A percentile compares a stretch with the other conserved stretches of the same genome.
phyloP scores from a whole-genome alignment of 768 basidiomycete species.

The Xerocomellus chrysenteron region DNA sequence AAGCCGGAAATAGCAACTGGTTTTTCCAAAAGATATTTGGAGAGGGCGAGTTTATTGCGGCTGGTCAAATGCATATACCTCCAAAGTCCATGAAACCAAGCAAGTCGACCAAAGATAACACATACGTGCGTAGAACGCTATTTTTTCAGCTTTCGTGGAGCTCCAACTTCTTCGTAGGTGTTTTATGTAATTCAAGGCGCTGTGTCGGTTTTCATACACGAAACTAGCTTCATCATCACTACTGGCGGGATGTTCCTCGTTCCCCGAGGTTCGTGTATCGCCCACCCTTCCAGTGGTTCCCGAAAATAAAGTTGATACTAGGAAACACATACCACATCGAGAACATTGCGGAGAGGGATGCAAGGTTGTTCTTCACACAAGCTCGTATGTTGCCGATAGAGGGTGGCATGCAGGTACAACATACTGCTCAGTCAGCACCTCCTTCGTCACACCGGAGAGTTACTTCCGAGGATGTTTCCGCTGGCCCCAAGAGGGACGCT shows the following conservation, averaged over 20 bases:
- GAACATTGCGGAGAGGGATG: constrained; percentile 80
- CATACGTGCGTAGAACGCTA: constrained; percentile 61
- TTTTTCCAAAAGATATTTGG: constrained; percentile 89
- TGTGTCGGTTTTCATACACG: constrained; percentile 81
- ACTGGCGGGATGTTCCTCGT: constrained; percentile 88
- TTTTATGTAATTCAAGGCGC: constrained; percentile 88
- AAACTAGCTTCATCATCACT: constrained; percentile 73
- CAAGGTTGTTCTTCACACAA: constrained; percentile 89
- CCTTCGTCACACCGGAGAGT: constrained; percentile 29
- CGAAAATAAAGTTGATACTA: constrained; percentile 28
- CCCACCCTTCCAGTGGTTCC: not conserved
- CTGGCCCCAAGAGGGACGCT: constrained; percentile 12
- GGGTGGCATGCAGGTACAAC: constrained; percentile 25
- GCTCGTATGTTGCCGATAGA: constrained; percentile 53
- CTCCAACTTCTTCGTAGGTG: constrained; percentile 40
- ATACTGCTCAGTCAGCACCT: constrained; percentile 30
- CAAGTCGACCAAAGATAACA: constrained; percentile 91
- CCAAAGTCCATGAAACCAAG: constrained; percentile 77
- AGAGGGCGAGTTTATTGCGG: constrained; percentile 88
- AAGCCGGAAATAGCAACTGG: constrained; percentile 67
- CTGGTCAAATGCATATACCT: constrained; percentile 84
- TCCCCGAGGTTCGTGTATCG: constrained; percentile 68
- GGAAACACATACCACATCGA: constrained; percentile 91
- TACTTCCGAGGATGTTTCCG: constrained; percentile 23
- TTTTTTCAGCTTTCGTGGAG: not conserved